Base-by-base conservation (phyloP, 495 filamentous ascomycete genomes). In the Choiromyces venosus region DNA sequence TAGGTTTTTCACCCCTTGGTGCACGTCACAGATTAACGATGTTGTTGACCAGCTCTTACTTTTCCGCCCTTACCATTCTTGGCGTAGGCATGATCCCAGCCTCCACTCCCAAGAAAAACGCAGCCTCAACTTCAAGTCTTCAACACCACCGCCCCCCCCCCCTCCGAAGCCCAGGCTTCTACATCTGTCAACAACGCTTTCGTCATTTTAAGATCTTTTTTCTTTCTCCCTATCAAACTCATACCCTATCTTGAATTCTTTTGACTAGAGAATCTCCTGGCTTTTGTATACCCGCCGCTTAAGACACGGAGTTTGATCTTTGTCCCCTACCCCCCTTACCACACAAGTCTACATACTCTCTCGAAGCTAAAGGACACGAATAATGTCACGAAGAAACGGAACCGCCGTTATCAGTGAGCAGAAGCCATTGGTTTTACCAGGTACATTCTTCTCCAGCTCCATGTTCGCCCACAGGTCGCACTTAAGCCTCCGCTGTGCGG, bases 371-470 rank as follows among this genome's bases (percentile, higher is more conserved):
- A 40, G 38, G 29, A 21, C 44, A 71, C 66, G 25, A 73, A 44
- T 21, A 61, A 77, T 77, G 75, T 77, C 75, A 77, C 74, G 75
- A 73, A 77, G 75, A 73, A 69, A 66, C 67, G 69, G 75, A 70
- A 77, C 40, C 10, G 33, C 75, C 65, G 42, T 69, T 36, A 69
- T 35, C 35, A 77, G 66, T 69, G 67, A 42, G n/a, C 52, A 61
- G 25, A 61, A 61, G 25, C 52, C 52, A 61, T 61, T 61, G 52
- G 52, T 12, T 18, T 18, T 29, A 33, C 12, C 52, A 61, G 52
- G 52, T 61, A 61, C 33, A 25, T 33, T 33, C 52, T 33, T 61
- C 52, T 61, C 52, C 25, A 61, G 25, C 52, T 61, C 25, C 25
- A 16, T 1, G 25, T 33, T 61, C 33, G 52, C 52, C 52, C 33